These are phyloP conservation scores for Solanum megistacrolobum DNA, from an alignment of 257 asterid genomes.

Conservation along the genomic window DNA sequence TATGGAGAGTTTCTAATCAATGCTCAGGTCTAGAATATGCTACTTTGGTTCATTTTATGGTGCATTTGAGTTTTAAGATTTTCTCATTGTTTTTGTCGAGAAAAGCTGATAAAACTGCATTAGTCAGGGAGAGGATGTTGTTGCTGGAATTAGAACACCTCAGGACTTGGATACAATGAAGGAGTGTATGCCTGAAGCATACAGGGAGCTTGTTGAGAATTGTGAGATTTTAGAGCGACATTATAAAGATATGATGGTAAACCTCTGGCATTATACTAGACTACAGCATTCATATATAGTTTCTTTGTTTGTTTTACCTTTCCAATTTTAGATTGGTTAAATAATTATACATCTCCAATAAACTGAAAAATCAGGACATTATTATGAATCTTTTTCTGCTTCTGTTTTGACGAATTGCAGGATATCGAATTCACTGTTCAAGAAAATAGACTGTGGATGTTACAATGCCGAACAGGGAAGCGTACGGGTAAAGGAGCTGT, in stretches of 20 bases:
- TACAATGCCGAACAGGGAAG: constrained; percentile 84
- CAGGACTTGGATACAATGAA: constrained; percentile 78
- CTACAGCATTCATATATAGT: neutral
- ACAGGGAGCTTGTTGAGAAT: constrained; percentile 71
- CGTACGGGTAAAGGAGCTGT: constrained; percentile 94
- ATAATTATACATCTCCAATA: neutral
- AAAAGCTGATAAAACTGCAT: neutral
- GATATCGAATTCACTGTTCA: constrained; percentile 96
- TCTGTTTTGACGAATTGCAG: constrained; percentile 14
- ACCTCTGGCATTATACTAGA: neutral
- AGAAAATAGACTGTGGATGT: constrained; percentile 89
- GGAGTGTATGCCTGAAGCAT: constrained; percentile 76
- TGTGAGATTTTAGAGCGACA: constrained; percentile 80
- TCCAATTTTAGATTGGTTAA: neutral
- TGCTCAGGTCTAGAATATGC: constrained; percentile 61
- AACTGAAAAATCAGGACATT: neutral
- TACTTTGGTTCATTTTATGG: neutral
- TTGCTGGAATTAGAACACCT: constrained; percentile 95
- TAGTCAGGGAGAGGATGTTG: constrained; percentile 88
- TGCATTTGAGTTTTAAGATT: neutral
- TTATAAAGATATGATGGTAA: constrained; percentile 97
- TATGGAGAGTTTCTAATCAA: constrained; percentile 89
- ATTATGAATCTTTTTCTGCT: neutral
- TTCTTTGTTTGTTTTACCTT: neutral
- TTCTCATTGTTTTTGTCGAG: neutral